Conservation (phyloP, 345 rosid genomes). For the Eucalyptus marginata region DNA sequence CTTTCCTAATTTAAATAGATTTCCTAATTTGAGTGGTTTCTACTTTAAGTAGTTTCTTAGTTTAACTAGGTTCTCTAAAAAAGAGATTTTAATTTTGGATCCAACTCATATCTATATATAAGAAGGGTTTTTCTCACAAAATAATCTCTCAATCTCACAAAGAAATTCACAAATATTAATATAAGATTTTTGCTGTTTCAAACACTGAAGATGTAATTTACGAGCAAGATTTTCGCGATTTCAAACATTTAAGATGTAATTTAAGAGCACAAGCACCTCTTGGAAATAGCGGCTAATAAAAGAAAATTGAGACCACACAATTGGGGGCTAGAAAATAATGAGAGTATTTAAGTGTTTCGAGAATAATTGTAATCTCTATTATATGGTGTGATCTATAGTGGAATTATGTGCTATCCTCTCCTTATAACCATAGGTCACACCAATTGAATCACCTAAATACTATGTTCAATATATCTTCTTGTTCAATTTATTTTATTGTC, state of each 20-base stretch:
- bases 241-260: background rate
- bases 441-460: too few relatives aligned
- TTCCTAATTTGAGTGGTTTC: background rate
- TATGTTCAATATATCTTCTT: accelerated
- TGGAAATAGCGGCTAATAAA: background rate
- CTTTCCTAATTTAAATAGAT: too few relatives aligned
- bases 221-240: accelerated
- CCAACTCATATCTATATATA: too few relatives aligned
- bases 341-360: background rate
- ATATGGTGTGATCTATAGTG: background rate
- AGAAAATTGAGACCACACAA: background rate
- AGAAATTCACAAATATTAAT: too few relatives aligned
- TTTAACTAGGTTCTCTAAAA: background rate
- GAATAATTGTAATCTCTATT: too few relatives aligned
- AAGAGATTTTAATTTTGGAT: too few relatives aligned
- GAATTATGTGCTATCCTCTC: accelerated
- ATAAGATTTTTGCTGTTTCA: background rate
- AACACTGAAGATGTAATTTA: background rate
- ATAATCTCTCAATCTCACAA: background rate
- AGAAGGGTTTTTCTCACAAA: too few relatives aligned
- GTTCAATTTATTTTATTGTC: too few relatives aligned
- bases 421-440: background rate
- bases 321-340: too few relatives aligned
- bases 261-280: background rate
- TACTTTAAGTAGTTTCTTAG: background rate